Conservation (phyloP, 768 basidiomycete species). For the Russula virescens region DNA sequence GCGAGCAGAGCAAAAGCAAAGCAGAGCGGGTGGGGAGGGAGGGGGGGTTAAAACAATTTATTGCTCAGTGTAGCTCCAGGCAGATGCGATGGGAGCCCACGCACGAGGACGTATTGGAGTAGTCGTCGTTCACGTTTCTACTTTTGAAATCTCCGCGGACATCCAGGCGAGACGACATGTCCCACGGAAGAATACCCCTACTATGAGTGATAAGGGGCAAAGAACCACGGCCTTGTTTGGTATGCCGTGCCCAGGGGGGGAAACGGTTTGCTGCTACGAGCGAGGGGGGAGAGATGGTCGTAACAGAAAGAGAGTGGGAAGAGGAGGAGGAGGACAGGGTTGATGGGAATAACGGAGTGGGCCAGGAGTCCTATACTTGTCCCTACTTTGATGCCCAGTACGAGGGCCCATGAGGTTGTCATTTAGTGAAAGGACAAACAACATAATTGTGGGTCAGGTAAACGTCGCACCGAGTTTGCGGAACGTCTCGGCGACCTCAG, state of each 20-base stretch:
- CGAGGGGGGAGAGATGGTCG: not conserved
- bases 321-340: not conserved
- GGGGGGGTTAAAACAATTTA: not conserved
- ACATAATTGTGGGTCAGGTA: too few species aligned
- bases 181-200: not conserved
- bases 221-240: too few species aligned
- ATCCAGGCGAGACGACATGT: not conserved
- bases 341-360: not conserved
- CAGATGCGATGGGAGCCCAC: not conserved
- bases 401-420: not conserved
- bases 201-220: not conserved
- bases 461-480: not conserved
- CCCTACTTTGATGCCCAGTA: not conserved
- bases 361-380: too few species aligned
- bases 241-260: too few species aligned
- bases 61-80: not conserved
- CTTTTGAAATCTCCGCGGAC: not conserved
- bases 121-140: not conserved
- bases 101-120: not conserved
- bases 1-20: too few species aligned
- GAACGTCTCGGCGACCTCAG: not conserved
- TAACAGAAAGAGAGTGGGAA: not conserved
- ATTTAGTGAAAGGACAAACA: not conserved
- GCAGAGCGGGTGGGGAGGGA: too few species aligned
- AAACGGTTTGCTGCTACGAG: not conserved